phyloP scores from a whole-genome alignment of 176 grass and related monocot species.

The Paspalum notatum region DNA sequence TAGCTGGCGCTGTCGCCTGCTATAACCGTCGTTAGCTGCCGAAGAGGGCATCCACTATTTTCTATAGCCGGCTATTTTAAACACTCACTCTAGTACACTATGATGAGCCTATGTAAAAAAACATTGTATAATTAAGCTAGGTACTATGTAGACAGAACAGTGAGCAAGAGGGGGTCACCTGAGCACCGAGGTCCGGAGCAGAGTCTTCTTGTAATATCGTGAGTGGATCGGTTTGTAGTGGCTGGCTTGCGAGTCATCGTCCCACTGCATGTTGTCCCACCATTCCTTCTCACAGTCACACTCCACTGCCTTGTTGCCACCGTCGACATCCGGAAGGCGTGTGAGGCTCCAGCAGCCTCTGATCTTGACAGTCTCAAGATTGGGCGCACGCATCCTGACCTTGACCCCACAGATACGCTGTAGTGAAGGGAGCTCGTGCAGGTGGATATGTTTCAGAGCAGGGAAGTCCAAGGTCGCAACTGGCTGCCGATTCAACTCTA shows the following conservation, averaged over 20 bases:
- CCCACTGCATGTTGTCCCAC: conserved; percentile 24
- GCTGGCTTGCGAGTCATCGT: background rate
- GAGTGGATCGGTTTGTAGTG: conserved; percentile 7
- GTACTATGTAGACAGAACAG: background rate
- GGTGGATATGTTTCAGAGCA: too few species aligned
- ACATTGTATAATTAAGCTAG: too few species aligned
- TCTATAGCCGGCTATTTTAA: too few species aligned
- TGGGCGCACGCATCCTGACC: background rate
- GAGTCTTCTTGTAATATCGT: background rate
- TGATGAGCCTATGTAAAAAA: too few species aligned
- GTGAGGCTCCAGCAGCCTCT: conserved; percentile 43
- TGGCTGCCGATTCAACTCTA: too few species aligned
- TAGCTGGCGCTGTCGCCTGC: too few species aligned
- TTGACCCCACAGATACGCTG: background rate
- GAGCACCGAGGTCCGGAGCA: background rate
- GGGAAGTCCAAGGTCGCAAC: background rate
- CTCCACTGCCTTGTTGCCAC: background rate
- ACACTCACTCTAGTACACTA: too few species aligned
- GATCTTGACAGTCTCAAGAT: conserved; percentile 7
- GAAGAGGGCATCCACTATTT: too few species aligned
- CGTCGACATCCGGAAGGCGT: background rate
- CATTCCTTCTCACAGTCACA: conserved; percentile 43
- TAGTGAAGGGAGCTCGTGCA: too few species aligned
- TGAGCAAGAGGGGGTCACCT: conserved; percentile 10
- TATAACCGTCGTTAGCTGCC: too few species aligned